Conservation (phyloP, 768 basidiomycete genomes). For the Suillus americanus region DNA sequence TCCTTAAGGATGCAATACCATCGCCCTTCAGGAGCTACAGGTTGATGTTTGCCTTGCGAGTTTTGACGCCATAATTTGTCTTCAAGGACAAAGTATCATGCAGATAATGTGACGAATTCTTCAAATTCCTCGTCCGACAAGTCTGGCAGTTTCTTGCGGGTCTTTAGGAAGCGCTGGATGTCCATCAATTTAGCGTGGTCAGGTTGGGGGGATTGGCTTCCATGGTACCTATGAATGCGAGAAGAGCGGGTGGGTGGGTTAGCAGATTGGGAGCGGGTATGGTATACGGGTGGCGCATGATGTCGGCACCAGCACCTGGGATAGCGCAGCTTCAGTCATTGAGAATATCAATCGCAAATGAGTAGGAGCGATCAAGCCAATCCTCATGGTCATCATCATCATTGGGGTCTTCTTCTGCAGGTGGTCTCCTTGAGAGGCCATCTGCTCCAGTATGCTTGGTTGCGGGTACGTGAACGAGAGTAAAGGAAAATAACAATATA, state of each 20-base stretch:
- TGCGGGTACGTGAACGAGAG: conserved; percentile 28
- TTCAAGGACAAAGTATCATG: fast-evolving
- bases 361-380: neutral
- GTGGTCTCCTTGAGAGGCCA: neutral
- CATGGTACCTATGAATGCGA: neutral
- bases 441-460: neutral
- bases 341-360: neutral
- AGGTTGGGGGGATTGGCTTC: too few species aligned
- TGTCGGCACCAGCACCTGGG: too few species aligned
- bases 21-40: fast-evolving
- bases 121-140: too few species aligned
- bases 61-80: neutral
- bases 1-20: neutral
- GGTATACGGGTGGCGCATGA: too few species aligned
- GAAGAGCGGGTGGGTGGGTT: neutral
- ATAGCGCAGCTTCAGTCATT: too few species aligned
- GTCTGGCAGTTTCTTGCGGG: fast-evolving
- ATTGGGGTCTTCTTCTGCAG: fast-evolving
- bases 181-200: fast-evolving
- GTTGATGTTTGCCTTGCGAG: neutral
- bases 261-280: neutral
- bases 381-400: neutral
- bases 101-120: fast-evolving
- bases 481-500: conserved; percentile 30
- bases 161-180: too few species aligned